These are phyloP conservation scores for Tricholoma saponaceum DNA, from an alignment of 768 basidiomycete genomes.

Conservation along the genomic window DNA sequence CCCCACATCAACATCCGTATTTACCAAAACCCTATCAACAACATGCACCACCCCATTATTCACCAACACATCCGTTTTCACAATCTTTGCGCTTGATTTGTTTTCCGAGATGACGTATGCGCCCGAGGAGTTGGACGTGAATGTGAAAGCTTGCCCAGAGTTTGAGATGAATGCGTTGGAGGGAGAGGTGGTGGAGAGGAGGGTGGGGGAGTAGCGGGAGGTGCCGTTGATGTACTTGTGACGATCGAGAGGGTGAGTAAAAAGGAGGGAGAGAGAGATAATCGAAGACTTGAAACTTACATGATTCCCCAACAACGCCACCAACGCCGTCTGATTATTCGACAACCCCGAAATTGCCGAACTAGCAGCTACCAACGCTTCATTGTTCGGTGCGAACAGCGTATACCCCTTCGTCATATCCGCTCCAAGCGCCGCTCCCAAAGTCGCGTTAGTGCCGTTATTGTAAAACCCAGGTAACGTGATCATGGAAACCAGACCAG, in stretches of 20 bases:
- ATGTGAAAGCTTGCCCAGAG: slow-evolving; percentile 49
- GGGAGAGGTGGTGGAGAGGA: slow-evolving; percentile 26
- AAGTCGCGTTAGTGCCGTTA: slow-evolving; percentile 31
- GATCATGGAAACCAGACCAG: slow-evolving; percentile 22
- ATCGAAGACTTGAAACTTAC: slow-evolving; percentile 29
- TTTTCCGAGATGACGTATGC: slow-evolving; percentile 43
- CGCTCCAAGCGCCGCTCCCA: slow-evolving; percentile 28
- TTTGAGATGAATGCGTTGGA: slow-evolving; percentile 24
- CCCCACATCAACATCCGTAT: slow-evolving; percentile 34
- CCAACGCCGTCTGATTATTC: slow-evolving; percentile 43
- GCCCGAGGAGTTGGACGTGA: slow-evolving; percentile 53
- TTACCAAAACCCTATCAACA: slow-evolving; percentile 48
- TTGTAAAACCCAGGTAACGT: slow-evolving; percentile 17
- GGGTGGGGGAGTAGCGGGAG: slow-evolving; percentile 53
- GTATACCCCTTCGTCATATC: slow-evolving; percentile 49
- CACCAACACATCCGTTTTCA: slow-evolving; percentile 55
- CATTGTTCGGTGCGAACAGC: slow-evolving; percentile 60
- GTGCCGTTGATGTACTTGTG: slow-evolving; percentile 73
- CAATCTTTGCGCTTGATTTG: slow-evolving; percentile 42
- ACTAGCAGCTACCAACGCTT: slow-evolving; percentile 38
- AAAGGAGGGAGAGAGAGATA: background rate
- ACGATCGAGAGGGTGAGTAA: no score
- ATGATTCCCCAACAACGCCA: slow-evolving; percentile 53
- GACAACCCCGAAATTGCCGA: slow-evolving; percentile 25
- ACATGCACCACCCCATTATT: slow-evolving; percentile 66